Evolutionary conservation across 345 rosid species (phyloP).

Genomic region (Gynandropsis gynandra): DNA sequence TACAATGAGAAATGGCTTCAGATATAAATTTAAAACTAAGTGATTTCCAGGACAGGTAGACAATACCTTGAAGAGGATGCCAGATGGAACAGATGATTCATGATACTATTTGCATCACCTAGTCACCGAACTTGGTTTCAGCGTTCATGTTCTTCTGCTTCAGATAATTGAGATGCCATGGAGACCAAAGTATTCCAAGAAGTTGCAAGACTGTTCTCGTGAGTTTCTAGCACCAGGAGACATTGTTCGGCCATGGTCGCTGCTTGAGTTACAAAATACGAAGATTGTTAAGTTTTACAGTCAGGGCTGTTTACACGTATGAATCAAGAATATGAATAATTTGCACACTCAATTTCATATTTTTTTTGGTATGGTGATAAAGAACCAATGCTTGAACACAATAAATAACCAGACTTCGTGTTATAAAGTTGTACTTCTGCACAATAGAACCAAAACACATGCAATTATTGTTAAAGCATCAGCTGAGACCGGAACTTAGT

Average conservation of each 20-base stretch:
- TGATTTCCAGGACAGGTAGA: background rate
- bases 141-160: constrained; percentile 94
- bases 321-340: background rate
- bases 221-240: constrained; percentile 98
- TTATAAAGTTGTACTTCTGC: no score
- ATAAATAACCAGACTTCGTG: no score
- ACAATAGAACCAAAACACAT: no score
- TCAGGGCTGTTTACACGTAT: background rate
- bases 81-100: constrained; percentile 76
- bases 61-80: constrained; percentile 82
- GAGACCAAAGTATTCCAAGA: constrained; percentile 80
- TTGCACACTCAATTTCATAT: constrained; percentile 13
- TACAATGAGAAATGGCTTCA: background rate
- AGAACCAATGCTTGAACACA: background rate
- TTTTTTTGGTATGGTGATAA: background rate
- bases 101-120: constrained; percentile 73
- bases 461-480: no score
- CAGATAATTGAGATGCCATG: constrained; percentile 98
- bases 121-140: constrained; percentile 96
- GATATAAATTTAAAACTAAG: no score
- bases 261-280: constrained; percentile 31
- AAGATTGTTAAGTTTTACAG: no score
- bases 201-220: constrained; percentile 89
- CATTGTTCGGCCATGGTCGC: constrained; percentile 48
- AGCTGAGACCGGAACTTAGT: no score